phyloP scores from a whole-genome alignment of 257 asterid species.

The Fraxinus quadrangulata region DNA sequence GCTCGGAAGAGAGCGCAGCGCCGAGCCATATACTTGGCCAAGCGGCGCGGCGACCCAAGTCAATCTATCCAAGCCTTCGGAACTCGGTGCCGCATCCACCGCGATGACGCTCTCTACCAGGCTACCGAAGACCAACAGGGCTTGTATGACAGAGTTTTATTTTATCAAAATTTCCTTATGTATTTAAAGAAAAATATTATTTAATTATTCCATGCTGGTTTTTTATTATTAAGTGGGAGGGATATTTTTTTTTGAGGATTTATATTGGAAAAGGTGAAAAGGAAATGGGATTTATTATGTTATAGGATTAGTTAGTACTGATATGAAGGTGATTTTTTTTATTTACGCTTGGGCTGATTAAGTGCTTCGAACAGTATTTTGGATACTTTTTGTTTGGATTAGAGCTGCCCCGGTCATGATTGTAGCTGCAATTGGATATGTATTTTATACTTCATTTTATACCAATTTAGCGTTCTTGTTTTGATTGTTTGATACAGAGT shows the following conservation, averaged over 20 bases:
- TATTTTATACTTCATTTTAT: background rate
- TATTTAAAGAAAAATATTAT: background rate
- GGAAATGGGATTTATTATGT: background rate
- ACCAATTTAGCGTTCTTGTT: background rate
- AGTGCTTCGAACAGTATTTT: background rate
- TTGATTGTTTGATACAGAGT: background rate
- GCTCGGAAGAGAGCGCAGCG: conserved; percentile 99
- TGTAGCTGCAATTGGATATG: conserved; percentile 3
- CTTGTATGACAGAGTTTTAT: conserved; percentile 50
- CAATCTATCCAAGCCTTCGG: conserved; percentile 91
- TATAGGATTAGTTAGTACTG: background rate
- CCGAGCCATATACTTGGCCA: conserved; percentile 85
- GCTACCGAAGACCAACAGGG: conserved; percentile 93
- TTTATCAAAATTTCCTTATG: background rate
- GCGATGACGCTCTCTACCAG: conserved; percentile 86
- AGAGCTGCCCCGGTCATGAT: background rate
- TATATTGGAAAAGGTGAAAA: background rate
- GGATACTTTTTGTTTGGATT: background rate
- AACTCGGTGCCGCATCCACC: conserved; percentile 75
- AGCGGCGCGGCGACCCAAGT: conserved; percentile 96
- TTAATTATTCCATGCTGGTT: background rate
- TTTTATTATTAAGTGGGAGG: background rate
- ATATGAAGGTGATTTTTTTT: background rate
- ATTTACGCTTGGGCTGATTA: background rate
- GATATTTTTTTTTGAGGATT: background rate